These are phyloP conservation scores for Boletus subparvulus DNA, from an alignment of 768 basidiomycete species.

Conservation along the genomic window DNA sequence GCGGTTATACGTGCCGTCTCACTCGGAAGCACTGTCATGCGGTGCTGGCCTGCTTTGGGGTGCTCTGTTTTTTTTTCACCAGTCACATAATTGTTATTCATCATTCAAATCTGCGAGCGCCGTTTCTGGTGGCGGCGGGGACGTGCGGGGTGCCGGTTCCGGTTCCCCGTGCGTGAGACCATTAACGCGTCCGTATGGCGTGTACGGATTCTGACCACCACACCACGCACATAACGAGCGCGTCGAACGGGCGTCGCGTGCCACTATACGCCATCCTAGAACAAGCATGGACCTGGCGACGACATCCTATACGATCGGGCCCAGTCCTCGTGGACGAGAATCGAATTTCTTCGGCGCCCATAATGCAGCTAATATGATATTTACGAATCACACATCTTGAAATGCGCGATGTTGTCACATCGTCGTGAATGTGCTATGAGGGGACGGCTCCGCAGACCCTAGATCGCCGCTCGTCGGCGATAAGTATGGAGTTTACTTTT, in stretches of 20 bases:
- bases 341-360: neutral
- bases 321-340: neutral
- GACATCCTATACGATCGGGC: neutral
- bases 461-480: neutral
- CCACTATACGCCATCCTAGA: neutral
- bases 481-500: neutral
- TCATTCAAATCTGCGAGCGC: neutral
- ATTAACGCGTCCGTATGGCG: neutral
- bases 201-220: neutral
- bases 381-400: neutral
- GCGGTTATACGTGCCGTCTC: conserved; percentile 5
- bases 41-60: neutral
- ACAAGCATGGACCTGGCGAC: neutral
- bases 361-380: neutral
- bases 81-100: neutral
- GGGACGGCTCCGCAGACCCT: too few relatives aligned
- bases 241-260: neutral
- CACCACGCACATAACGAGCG: neutral
- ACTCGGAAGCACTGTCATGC: neutral
- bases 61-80: neutral
- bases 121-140: neutral
- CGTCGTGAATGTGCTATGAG: too few relatives aligned
- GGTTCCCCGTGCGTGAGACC: neutral
- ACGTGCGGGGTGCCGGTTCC: neutral
- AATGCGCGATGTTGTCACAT: neutral